phyloP scores from a whole-genome alignment of 2,329 filamentous ascomycete species.

The Graphilbum sp. region DNA sequence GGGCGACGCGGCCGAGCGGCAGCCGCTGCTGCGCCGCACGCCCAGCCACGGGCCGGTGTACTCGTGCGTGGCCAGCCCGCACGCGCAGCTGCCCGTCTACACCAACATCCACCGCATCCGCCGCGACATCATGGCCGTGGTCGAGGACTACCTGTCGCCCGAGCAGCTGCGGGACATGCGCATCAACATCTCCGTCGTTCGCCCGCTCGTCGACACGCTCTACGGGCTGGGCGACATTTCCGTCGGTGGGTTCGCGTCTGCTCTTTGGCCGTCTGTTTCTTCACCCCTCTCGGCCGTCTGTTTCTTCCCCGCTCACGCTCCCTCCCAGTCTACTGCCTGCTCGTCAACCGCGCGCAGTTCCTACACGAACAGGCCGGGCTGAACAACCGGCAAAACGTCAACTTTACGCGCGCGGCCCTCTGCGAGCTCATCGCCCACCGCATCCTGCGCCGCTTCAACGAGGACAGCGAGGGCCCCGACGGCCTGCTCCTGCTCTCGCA shows the following conservation, averaged over 20 bases:
- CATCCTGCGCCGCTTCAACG: conserved; percentile 61
- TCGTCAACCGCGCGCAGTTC: conserved; percentile 70
- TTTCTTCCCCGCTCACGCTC: not conserved
- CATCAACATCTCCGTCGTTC: conserved; percentile 66
- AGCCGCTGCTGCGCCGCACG: conserved; percentile 15
- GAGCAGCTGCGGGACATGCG: conserved; percentile 67
- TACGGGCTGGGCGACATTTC: conserved; percentile 69
- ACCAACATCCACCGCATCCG: conserved; percentile 60
- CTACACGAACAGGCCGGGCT: conserved; percentile 61
- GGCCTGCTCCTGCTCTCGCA: conserved; percentile 61
- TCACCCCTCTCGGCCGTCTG: not conserved
- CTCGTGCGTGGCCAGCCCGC: conserved; percentile 38
- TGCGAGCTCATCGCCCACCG: conserved; percentile 70
- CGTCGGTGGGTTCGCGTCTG: conserved; percentile 34
- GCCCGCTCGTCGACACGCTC: conserved; percentile 69
- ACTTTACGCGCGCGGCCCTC: conserved; percentile 58
- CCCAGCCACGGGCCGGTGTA: conserved; percentile 26
- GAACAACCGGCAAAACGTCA: conserved; percentile 65
- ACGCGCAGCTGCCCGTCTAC: conserved; percentile 54
- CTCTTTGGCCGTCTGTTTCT: not conserved
- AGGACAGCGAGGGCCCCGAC: conserved; percentile 54
- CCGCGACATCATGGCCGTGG: conserved; percentile 44
- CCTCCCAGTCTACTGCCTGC: conserved; percentile 52
- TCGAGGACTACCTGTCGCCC: conserved; percentile 47
- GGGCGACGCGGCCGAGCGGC: conserved; percentile 4